Evolutionary conservation across 345 rosid genomes (phyloP).

Genomic region (Eucalyptus lansdowneana): DNA sequence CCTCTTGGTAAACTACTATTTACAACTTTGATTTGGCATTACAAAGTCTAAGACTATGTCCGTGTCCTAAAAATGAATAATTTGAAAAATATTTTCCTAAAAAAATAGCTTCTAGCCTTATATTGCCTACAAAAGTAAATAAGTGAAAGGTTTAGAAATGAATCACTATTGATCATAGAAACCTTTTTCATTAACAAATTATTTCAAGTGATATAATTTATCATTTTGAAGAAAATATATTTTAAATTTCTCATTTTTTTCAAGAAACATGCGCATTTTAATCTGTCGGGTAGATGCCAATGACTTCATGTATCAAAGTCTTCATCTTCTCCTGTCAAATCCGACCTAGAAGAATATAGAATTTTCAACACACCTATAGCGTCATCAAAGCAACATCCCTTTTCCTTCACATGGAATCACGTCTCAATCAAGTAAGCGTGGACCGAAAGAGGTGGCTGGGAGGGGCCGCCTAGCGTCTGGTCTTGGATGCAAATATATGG

Average conservation of each 20-base stretch:
- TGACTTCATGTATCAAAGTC: neutral
- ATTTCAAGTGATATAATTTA: neutral
- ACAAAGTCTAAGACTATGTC: neutral
- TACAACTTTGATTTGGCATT: neutral
- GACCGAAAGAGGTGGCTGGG: neutral
- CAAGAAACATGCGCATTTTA: neutral
- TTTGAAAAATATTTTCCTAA: neutral
- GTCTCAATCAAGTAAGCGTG: neutral
- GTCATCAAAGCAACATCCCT: neutral
- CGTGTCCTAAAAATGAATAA: neutral
- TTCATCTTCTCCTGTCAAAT: neutral
- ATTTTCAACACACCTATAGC: neutral
- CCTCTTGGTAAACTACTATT: neutral
- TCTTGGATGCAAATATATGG: neutral
- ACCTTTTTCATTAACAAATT: accelerated
- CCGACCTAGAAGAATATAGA: neutral
- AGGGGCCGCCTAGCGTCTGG: neutral
- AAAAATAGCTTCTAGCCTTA: neutral
- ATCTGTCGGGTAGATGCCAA: neutral
- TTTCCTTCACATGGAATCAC: neutral
- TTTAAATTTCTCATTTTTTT: neutral
- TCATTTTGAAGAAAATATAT: neutral
- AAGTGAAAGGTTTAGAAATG: neutral
- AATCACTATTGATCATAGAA: neutral
- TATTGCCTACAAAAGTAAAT: neutral